phyloP scores from a whole-genome alignment of 2,329 filamentous ascomycete species.

The Ascochyta clinopodiicola region DNA sequence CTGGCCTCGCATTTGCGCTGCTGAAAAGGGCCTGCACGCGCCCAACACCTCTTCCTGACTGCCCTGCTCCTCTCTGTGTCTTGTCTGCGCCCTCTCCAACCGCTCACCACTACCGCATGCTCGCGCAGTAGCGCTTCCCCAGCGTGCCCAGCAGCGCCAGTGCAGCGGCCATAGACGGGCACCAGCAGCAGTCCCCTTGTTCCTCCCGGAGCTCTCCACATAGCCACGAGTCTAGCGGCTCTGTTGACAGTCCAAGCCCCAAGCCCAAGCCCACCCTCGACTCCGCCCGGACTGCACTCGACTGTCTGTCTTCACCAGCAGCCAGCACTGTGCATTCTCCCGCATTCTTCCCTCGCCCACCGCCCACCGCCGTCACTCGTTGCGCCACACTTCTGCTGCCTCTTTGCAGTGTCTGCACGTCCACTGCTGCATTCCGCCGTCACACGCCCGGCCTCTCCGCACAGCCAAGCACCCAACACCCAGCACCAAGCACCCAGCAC shows the following conservation, averaged over 20 bases:
- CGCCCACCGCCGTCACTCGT: not conserved
- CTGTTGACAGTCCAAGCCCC: not conserved
- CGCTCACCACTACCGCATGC: not conserved
- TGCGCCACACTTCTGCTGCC: not conserved
- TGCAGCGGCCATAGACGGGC: constrained; percentile 2
- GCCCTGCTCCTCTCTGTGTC: too few species aligned
- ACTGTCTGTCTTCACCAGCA: not conserved
- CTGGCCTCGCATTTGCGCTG: not conserved
- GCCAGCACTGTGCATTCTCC: too few species aligned
- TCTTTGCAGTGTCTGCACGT: not conserved
- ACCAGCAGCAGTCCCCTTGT: not conserved
- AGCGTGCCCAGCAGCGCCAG: constrained; percentile 5
- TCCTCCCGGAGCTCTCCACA: not conserved
- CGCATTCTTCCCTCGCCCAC: constrained; percentile 7
- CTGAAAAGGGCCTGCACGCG: not conserved
- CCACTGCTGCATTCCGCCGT: constrained; percentile 1
- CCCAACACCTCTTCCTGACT: not conserved
- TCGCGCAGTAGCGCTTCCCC: constrained; percentile 7
- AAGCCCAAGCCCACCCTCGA: not conserved
- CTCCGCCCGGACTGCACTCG: not conserved
- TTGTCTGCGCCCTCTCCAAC: not conserved
- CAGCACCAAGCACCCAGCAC: not conserved
- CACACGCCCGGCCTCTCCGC: constrained; percentile 29
- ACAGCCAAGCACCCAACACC: constrained; percentile 26
- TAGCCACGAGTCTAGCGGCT: not conserved